Evolutionary conservation across 2,329 filamentous ascomycete genomes (phyloP), one percentile per base, ranked within the genome.

Genomic region (Basipetospora chlamydospora): DNA sequence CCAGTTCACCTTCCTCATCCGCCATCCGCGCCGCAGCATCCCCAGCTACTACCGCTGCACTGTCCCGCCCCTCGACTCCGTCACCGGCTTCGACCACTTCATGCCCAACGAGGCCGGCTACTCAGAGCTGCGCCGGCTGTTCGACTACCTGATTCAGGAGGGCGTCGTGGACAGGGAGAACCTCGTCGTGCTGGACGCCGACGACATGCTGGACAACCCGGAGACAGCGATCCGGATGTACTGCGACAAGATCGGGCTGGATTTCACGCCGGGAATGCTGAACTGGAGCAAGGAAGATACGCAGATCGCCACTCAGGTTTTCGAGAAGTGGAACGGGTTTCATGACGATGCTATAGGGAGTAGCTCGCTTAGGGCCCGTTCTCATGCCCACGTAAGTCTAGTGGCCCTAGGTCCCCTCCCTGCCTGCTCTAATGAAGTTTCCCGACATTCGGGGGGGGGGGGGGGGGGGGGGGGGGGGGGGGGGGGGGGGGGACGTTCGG

Each of bases 311-410:
- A 66, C 70, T 45, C 67, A 74, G 43, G 77, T 77, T 13, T 96
- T 96, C 60, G 85, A 87, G 60, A 96, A 98, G 64, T 96, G 90
- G 90, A 81, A 77, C 46, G 90, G 90, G 9, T 96, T 93, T 62
- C 90, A 96, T 56, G 82, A 96, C 47, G 90, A 96, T 63, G 90
- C 86, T 11, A 83, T 96, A 47, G 67, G 81, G 46, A 93, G 83
- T 52, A 79, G 69, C 26, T 77, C 76, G 42, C 62, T 98, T 49
- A 79, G 78, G 53, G 73, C 82, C 2, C 67, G 83, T 50, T 64
- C 66, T 31, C 67, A 77, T 44, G 70, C 74, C 18, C 66, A 72
- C 54, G 73, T 77, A 57, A 56, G 67, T 57, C 36, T n/a, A n/a
- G n/a, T n/a, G n/a, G n/a, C n/a, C n/a, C n/a, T 4, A 23, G 13